Evolutionary conservation across 202 grass and related monocot species (phyloP).

Genomic region (Cymbopogon flexuosus): DNA sequence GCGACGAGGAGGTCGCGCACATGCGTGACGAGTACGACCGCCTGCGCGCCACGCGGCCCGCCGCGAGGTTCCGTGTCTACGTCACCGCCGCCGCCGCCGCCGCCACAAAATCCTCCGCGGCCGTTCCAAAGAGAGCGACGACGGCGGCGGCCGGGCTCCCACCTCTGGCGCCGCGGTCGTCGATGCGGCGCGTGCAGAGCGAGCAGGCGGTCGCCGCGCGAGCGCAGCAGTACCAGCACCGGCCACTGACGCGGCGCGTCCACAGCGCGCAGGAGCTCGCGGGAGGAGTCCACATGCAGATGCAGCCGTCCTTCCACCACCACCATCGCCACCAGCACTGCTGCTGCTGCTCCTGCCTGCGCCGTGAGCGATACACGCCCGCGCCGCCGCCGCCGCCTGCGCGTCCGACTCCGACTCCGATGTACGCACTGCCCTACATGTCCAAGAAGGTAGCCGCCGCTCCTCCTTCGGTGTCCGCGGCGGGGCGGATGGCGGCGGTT

Average conservation of each 20-base stretch:
- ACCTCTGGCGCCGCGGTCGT: not conserved
- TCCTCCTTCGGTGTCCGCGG: not conserved
- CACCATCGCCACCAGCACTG: not conserved
- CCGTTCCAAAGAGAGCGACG: not conserved
- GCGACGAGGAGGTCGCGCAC: constrained; percentile 64
- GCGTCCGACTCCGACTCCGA: not conserved
- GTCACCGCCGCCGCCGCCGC: not conserved
- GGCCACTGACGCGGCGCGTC: constrained; percentile 6
- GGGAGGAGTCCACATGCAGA: not conserved
- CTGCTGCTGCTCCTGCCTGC: not conserved
- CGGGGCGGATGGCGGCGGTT: not conserved
- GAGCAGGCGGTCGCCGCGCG: not conserved
- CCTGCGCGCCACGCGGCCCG: not conserved
- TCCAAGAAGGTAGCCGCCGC: not conserved
- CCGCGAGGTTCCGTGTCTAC: constrained; percentile 18
- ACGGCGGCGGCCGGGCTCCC: not conserved
- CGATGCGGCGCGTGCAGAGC: constrained; percentile 25
- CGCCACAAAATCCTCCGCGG: not conserved
- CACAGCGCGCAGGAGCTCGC: constrained; percentile 37
- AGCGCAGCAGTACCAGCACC: not conserved
- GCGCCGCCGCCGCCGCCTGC: not conserved
- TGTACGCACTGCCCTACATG: not conserved
- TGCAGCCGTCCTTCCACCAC: not conserved
- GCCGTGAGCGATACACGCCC: not conserved
- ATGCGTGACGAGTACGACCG: constrained; percentile 61